Base-by-base conservation (phyloP, 1,139 yeast species). In the Lodderomyces oxycetoniae region DNA sequence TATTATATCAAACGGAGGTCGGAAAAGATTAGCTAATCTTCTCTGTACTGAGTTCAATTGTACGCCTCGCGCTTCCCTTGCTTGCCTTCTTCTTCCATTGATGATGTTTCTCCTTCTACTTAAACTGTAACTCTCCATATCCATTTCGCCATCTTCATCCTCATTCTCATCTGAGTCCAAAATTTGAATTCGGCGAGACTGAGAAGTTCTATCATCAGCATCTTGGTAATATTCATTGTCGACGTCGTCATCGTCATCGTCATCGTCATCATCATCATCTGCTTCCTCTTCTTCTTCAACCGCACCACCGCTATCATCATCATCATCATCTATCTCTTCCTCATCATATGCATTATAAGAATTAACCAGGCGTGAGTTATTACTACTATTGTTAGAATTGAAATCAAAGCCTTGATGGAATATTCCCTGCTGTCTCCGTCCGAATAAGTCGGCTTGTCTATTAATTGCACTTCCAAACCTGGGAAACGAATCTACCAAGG, bases 1-100 rank as follows among this genome's bases (percentile, higher is more conserved):
- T 55, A 91, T 87, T 29, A 91, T 63, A 49, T 91, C 97, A 60
- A 87, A 91, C 0, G 98, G 98, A 0, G 98, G 98, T 42, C 93
- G 68, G 58, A 89, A 91, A 25, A 91, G 64, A 41, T 72, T 72
- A 4, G 96, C 96, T 36, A 91, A 64, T 37, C 93, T 66, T 40
- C 77, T 61, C 50, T 83, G 93, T 11, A 85, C 79, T 6, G 76
- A 66, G 0, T 83, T 72, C 49, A 77, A 50, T 37, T 61, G 70
- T 23, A 40, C 46, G 26, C 53, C 45, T 33, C 69, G 50, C 9
- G 44, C 33, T n/a, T 44, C 44, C 40, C 66, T 50, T 30, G 50
- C 42, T 24, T 53, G 47, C 40, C 65, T 49, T 47, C 71, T 53
- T 36, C 71, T 46, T 4, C 56, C 51, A 17, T n/a, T n/a, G n/a